Base-by-base conservation (phyloP, 2,329 filamentous ascomycete species). In the Rachicladosporium sp. region DNA sequence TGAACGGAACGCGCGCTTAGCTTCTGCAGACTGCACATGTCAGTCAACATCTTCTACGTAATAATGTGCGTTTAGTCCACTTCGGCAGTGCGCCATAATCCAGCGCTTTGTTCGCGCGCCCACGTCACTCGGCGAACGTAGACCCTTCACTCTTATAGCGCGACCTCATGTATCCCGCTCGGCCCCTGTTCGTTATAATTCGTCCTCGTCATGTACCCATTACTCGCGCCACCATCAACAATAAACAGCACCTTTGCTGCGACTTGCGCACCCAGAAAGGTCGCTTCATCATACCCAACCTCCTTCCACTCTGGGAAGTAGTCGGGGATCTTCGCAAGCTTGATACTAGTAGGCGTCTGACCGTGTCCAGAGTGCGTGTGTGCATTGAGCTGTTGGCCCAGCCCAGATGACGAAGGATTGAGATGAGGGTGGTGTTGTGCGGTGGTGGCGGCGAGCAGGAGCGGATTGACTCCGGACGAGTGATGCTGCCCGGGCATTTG, bases 281-380 rank as follows among this genome's bases (percentile, higher is more conserved):
- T 76, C 36, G 82, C 77, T 62, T 95, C 88, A 54, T 95, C 88
- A 53, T 73, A 75, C 1, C 76, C 76, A 2, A 64, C 62, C 23
- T 74, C 88, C 56, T 86, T 86, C 86, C 87, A 95, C 60, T 94
- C 88, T 8, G 81, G 76, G 50, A 94, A 81, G 60, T 95, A 94
- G 38, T 84, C 82, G 1, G 88, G 87, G 49, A 84, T 69, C 48
- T 77, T 74, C 21, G 84, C 76, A 21, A 77, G 69, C 68, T 85
- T 89, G 66, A 94, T 88, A 37, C 75, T 80, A 15, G 82, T 93
- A 0, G 88, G 88, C 6, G 86, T 91, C 52, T 84, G 80, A 3
- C 74, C 75, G 49, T 80, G 77, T 4, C 73, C 72, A 2, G 74
- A 74, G 46, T 80, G 76, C 60, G 57, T 12, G 63, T 64, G 42